Evolutionary conservation across 768 basidiomycete species (phyloP).

Genomic region (Ephemerocybe angulata): DNA sequence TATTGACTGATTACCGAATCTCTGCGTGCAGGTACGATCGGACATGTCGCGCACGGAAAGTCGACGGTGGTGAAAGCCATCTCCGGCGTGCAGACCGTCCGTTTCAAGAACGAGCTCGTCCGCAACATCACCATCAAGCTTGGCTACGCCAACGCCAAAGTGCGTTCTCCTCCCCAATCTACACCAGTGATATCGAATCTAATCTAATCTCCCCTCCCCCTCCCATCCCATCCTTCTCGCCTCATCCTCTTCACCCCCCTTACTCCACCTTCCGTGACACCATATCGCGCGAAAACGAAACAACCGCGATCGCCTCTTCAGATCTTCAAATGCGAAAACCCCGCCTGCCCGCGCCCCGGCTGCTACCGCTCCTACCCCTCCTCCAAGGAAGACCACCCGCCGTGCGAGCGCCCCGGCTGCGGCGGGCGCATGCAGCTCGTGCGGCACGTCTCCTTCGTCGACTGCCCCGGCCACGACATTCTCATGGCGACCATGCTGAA

Average conservation of each 20-base stretch:
- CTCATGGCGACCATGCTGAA: slow-evolving; percentile 99
- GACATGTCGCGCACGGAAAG: slow-evolving; percentile 98
- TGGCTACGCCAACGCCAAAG: slow-evolving; percentile 98
- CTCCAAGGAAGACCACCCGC: slow-evolving; percentile 90
- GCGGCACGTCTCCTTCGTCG: slow-evolving; percentile 98
- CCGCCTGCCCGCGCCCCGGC: slow-evolving; percentile 87
- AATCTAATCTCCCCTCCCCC: background rate
- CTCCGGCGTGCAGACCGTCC: slow-evolving; percentile 95
- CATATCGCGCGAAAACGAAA: too few species aligned
- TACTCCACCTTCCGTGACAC: too few species aligned
- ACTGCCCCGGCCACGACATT: slow-evolving; percentile 97
- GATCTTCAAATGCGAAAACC: slow-evolving; percentile 98
- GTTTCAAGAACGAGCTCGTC: slow-evolving; percentile 99
- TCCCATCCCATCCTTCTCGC: background rate
- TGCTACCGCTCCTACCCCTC: slow-evolving; percentile 93
- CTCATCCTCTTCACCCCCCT: too few species aligned
- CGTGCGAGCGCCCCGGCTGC: slow-evolving; percentile 92
- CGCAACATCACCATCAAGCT: slow-evolving; percentile 99
- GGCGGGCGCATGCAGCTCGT: slow-evolving; percentile 85
- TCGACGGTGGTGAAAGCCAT: slow-evolving; percentile 98
- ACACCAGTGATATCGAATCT: too few species aligned
- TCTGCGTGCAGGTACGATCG: slow-evolving; percentile 99
- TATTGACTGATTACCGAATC: slow-evolving; percentile 1
- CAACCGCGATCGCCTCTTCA: slow-evolving; percentile 35
- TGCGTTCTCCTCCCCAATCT: slow-evolving; percentile 32